phyloP scores from a whole-genome alignment of 1,284 basidiomycete species.

The Heterobasidion parviporum region DNA sequence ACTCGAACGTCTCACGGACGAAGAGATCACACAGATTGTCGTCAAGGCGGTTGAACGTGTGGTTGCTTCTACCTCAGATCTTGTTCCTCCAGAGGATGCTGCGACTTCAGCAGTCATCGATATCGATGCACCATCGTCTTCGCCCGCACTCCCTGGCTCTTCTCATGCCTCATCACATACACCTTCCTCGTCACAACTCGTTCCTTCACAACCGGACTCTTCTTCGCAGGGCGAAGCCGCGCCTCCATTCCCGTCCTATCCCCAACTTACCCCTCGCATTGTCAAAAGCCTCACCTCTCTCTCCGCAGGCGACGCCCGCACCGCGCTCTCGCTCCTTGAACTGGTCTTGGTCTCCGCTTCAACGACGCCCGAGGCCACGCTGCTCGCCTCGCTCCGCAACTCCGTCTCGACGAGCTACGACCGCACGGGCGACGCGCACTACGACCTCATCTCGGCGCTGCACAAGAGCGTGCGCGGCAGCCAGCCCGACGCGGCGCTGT shows the following conservation, averaged over 20 bases:
- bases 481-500: slow-evolving; percentile 76
- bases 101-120: slow-evolving; percentile 3
- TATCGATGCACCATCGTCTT: slow-evolving; percentile 8
- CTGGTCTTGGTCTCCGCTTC: slow-evolving; percentile 40
- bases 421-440: slow-evolving; percentile 67
- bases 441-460: slow-evolving; percentile 84
- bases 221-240: slow-evolving; percentile 3
- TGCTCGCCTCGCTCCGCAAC: slow-evolving; percentile 41
- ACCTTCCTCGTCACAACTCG: neutral
- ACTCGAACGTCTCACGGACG: slow-evolving; percentile 51
- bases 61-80: slow-evolving; percentile 10
- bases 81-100: neutral
- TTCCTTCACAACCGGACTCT: neutral
- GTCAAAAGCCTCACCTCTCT: slow-evolving; percentile 46
- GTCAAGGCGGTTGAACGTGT: slow-evolving; percentile 39
- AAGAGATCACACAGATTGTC: slow-evolving; percentile 47
- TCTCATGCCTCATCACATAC: neutral
- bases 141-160: slow-evolving; percentile 8
- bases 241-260: slow-evolving; percentile 22
- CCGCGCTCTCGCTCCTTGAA: slow-evolving; percentile 60
- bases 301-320: slow-evolving; percentile 63
- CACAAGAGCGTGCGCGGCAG: slow-evolving; percentile 84
- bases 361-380: slow-evolving; percentile 29
- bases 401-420: slow-evolving; percentile 64
- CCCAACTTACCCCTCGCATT: slow-evolving; percentile 41